Evolutionary conservation across 2,329 filamentous ascomycete genomes (phyloP).

Genomic region (Clathrospora elynae): DNA sequence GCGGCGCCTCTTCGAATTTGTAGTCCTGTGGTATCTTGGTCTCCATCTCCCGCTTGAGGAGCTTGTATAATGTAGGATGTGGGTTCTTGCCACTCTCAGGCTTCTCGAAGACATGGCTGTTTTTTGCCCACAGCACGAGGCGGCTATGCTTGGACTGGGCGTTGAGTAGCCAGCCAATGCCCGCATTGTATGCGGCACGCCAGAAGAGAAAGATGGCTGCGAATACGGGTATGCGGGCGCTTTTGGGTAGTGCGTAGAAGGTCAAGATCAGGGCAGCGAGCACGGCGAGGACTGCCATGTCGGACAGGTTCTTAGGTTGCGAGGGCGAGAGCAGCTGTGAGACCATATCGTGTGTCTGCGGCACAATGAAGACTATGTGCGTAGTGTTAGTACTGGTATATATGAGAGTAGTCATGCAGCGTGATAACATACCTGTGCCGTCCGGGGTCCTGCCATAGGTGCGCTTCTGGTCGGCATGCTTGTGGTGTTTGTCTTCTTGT

Average conservation of each 20-base stretch:
- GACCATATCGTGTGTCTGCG: constrained; percentile 98
- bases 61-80: constrained; percentile 77
- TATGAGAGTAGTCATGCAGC: not conserved
- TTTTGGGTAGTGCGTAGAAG: constrained; percentile 73
- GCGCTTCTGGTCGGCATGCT: constrained; percentile 66
- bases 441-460: constrained; percentile 91
- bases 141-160: constrained; percentile 88
- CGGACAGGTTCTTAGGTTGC: constrained; percentile 93
- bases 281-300: constrained; percentile 77
- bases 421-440: constrained; percentile 73
- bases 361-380: constrained; percentile 84
- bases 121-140: constrained; percentile 84
- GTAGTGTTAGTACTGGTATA: constrained; percentile 23
- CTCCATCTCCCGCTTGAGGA: constrained; percentile 88
- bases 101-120: constrained; percentile 83
- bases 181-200: constrained; percentile 89
- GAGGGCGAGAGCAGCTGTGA: constrained; percentile 93
- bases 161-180: constrained; percentile 87
- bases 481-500: constrained; percentile 53
- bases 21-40: constrained; percentile 95
- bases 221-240: constrained; percentile 75
- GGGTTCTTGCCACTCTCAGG: constrained; percentile 81
- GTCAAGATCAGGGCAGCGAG: constrained; percentile 75
- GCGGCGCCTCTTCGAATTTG: constrained; percentile 85
- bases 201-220: constrained; percentile 88